phyloP scores from a whole-genome alignment of 2,329 filamentous ascomycete genomes.

The Xylariales sp. region DNA sequence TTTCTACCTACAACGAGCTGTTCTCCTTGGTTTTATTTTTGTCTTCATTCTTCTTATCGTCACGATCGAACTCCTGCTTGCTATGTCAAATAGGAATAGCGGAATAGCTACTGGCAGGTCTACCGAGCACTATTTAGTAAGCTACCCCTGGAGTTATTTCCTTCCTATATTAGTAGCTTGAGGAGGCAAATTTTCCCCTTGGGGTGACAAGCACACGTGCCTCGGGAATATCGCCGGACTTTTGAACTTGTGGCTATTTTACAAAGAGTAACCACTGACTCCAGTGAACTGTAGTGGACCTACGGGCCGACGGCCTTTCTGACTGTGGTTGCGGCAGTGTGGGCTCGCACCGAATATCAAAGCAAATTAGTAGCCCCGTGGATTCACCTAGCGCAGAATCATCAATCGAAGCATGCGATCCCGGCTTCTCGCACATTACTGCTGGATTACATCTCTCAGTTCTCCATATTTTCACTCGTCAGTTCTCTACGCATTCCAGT shows the following conservation, averaged over 20 bases:
- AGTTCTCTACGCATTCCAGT: background rate
- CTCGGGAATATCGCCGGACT: too few species aligned
- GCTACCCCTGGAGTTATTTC: too few species aligned
- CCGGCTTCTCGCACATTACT: slow-evolving; percentile 10
- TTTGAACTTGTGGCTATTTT: too few species aligned
- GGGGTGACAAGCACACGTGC: too few species aligned
- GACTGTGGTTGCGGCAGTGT: slow-evolving; percentile 9
- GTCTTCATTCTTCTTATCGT: slow-evolving; percentile 1
- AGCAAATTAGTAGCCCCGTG: slow-evolving; percentile 3
- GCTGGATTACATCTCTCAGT: slow-evolving; percentile 14
- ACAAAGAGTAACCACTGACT: too few species aligned
- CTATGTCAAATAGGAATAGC: background rate
- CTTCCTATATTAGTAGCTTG: too few species aligned
- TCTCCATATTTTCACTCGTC: background rate
- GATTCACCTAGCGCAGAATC: slow-evolving; percentile 6
- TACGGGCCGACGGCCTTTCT: slow-evolving; percentile 14
- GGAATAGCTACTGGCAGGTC: background rate
- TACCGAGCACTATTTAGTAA: background rate
- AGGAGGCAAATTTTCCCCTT: too few species aligned
- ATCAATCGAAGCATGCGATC: background rate
- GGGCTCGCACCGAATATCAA: slow-evolving; percentile 14
- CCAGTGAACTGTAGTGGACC: slow-evolving; percentile 1
- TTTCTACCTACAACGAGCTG: background rate
- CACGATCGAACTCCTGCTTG: background rate
- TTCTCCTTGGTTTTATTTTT: background rate